Evolutionary conservation across 2,329 filamentous ascomycete species (phyloP).

Genomic region (Ceratocystis harringtonii): DNA sequence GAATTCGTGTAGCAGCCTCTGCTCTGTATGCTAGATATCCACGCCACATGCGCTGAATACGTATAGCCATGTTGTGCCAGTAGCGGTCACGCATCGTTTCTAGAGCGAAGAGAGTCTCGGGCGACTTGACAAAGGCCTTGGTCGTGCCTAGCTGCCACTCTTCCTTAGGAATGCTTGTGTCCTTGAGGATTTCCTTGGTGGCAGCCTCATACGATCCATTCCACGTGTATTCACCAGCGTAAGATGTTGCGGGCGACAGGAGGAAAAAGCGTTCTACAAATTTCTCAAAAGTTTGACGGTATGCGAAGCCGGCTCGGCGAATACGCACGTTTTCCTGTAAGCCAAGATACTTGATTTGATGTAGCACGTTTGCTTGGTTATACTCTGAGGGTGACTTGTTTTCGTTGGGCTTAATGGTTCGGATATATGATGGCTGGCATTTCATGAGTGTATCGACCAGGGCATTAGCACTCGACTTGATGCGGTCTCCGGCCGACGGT

Average conservation of each 20-base stretch:
- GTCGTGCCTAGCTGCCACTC: slow-evolving; percentile 96
- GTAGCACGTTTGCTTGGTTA: slow-evolving; percentile 78
- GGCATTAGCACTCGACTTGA: slow-evolving; percentile 86
- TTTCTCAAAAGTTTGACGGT: slow-evolving; percentile 93
- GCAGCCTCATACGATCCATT: slow-evolving; percentile 75
- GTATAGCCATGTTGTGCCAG: slow-evolving; percentile 98
- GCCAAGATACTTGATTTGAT: slow-evolving; percentile 98
- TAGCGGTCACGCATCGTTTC: slow-evolving; percentile 97
- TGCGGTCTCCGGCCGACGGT: slow-evolving; percentile 90
- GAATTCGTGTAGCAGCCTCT: slow-evolving; percentile 86
- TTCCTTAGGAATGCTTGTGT: slow-evolving; percentile 86
- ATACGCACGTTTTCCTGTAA: slow-evolving; percentile 99
- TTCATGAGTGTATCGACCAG: slow-evolving; percentile 94
- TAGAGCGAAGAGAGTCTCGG: slow-evolving; percentile 87
- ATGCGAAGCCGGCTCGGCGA: slow-evolving; percentile 87
- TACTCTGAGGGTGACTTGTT: slow-evolving; percentile 94
- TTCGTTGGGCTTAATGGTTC: slow-evolving; percentile 98
- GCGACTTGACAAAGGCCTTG: slow-evolving; percentile 96
- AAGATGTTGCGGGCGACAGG: slow-evolving; percentile 83
- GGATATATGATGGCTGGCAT: slow-evolving; percentile 91
- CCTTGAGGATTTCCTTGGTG: slow-evolving; percentile 82
- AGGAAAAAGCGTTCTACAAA: slow-evolving; percentile 97
- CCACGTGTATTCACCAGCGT: slow-evolving; percentile 96
- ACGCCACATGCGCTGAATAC: slow-evolving; percentile 93
- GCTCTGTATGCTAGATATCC: slow-evolving; percentile 86